Percentiles rank a stretch among this genome's conserved stretches.
phyloP scores from a whole-genome alignment of 2,329 filamentous ascomycete species.

The Acephala macrosclerotiorum region DNA sequence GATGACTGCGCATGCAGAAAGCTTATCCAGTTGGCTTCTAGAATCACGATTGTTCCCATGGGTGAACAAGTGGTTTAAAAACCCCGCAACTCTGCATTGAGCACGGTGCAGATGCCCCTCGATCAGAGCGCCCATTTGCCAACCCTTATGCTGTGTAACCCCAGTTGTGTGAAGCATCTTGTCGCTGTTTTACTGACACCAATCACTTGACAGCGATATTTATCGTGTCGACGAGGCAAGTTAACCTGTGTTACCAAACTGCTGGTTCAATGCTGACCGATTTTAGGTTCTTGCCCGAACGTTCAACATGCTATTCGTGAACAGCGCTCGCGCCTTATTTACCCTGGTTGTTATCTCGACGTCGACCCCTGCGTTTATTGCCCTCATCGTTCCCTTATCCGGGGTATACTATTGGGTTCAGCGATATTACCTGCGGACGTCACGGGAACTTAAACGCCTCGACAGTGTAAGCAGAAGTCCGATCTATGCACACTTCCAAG shows the following conservation, averaged over 20 bases:
- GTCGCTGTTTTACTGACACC: constrained; percentile 35
- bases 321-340: constrained; percentile 77
- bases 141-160: constrained; percentile 32
- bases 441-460: constrained; percentile 92
- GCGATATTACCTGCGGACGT: constrained; percentile 95
- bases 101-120: constrained; percentile 27
- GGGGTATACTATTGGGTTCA: constrained; percentile 91
- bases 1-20: constrained; percentile 23
- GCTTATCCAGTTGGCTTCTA: constrained; percentile 14
- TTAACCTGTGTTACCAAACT: constrained; percentile 35
- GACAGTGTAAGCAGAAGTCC: constrained; percentile 96
- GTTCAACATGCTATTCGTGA: constrained; percentile 95
- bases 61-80: constrained; percentile 25
- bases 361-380: constrained; percentile 80
- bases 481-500: constrained; percentile 98
- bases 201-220: constrained; percentile 52
- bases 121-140: constrained; percentile 31
- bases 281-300: constrained; percentile 95
- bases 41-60: constrained; percentile 7
- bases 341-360: constrained; percentile 86
- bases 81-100: constrained; percentile 25
- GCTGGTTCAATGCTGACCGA: constrained; percentile 63
- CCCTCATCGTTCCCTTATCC: constrained; percentile 81
- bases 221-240: constrained; percentile 52
- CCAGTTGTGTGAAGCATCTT: constrained; percentile 22